A percentile compares a stretch with the other conserved stretches of the same genome.
phyloP scores from a whole-genome alignment of 331 rosid species.

The Quercus tomentella region DNA sequence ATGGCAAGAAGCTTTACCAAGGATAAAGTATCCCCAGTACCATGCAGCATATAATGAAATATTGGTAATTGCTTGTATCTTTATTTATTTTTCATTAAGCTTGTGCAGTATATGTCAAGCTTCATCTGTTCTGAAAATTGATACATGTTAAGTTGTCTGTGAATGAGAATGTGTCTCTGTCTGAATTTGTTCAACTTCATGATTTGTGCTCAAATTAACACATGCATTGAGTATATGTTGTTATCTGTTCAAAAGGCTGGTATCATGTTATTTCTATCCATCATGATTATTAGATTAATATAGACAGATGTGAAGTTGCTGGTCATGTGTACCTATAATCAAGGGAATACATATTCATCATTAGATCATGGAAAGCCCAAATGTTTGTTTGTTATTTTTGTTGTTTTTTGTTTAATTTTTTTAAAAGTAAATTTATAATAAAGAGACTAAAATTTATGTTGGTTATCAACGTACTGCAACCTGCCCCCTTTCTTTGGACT shows the following conservation, averaged over 20 bases:
- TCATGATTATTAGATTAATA: too few species aligned
- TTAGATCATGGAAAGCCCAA: too few species aligned
- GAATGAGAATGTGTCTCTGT: not conserved
- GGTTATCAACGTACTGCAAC: too few species aligned
- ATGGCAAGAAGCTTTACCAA: constrained; percentile 90
- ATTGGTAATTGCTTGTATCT: constrained; percentile 44
- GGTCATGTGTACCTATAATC: too few species aligned
- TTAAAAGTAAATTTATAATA: too few species aligned
- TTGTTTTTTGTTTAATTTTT: too few species aligned
- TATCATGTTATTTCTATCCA: not conserved
- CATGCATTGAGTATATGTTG: not conserved
- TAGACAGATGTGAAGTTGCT: too few species aligned
- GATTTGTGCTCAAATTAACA: not conserved
- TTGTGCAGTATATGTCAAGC: constrained; percentile 3
- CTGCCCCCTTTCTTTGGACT: too few species aligned
- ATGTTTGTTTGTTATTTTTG: too few species aligned
- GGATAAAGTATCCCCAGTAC: constrained; percentile 79
- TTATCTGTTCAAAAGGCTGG: not conserved
- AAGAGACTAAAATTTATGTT: too few species aligned
- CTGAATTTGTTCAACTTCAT: not conserved
- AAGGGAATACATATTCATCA: too few species aligned
- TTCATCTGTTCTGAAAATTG: not conserved
- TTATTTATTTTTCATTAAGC: constrained; percentile 9
- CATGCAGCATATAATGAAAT: constrained; percentile 78
- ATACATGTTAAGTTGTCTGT: constrained; percentile 3